A percentile compares a stretch with the other conserved stretches of the same genome.
phyloP scores from a whole-genome alignment of 495 filamentous ascomycete genomes.

The Penicillium riverlandense region DNA sequence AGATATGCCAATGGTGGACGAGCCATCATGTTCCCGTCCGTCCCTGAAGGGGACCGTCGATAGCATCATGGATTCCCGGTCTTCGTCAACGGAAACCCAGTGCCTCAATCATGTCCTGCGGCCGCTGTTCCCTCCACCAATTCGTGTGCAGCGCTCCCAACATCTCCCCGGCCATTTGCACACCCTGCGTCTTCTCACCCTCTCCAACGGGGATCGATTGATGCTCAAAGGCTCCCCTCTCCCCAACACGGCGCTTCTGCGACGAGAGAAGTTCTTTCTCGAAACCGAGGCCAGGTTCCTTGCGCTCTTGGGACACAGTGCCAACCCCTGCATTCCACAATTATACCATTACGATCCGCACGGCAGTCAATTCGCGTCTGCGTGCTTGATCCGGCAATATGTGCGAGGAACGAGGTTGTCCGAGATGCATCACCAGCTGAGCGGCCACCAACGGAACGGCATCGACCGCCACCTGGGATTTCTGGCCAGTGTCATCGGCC shows the following conservation, averaged over 20 bases:
- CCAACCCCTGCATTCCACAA: slow-evolving; percentile 40
- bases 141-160: slow-evolving; percentile 36
- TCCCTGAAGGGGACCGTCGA: slow-evolving; percentile 2
- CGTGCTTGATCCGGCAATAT: slow-evolving; percentile 44
- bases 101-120: slow-evolving; percentile 37
- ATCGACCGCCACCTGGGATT: slow-evolving; percentile 38
- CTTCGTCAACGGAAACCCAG: slow-evolving; percentile 5
- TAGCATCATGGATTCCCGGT: neutral
- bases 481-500: slow-evolving; percentile 24
- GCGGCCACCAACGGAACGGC: slow-evolving; percentile 23
- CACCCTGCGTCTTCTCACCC: slow-evolving; percentile 42
- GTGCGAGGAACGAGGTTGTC: slow-evolving; percentile 37
- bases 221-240: slow-evolving; percentile 49
- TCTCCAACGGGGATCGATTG: slow-evolving; percentile 47
- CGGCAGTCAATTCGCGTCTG: slow-evolving; percentile 30
- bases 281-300: slow-evolving; percentile 51
- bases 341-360: slow-evolving; percentile 44
- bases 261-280: slow-evolving; percentile 49
- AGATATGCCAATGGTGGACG: no score
- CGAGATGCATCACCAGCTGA: slow-evolving; percentile 32
- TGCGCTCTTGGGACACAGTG: slow-evolving; percentile 37
- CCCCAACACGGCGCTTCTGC: slow-evolving; percentile 43
- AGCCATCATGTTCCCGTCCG: neutral
- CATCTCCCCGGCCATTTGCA: slow-evolving; percentile 43
- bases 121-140: slow-evolving; percentile 29